These are phyloP conservation scores for Ilyonectria robusta DNA, from an alignment of 2,329 filamentous ascomycete species.

Conservation along the genomic window DNA sequence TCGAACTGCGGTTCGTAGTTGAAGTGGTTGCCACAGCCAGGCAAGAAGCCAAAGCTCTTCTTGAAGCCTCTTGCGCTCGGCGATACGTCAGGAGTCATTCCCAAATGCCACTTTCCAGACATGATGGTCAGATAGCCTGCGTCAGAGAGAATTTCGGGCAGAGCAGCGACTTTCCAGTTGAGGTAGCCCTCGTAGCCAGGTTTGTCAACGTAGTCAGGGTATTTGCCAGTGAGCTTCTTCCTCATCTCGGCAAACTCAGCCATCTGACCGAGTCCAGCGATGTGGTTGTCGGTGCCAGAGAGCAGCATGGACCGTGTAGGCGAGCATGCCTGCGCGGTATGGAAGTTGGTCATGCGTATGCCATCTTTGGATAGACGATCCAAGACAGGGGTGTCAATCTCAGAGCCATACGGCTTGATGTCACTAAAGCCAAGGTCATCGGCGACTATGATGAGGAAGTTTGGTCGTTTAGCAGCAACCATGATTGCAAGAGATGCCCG, in stretches of 20 bases:
- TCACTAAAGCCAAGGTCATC: constrained; percentile 49
- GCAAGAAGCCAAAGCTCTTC: constrained; percentile 57
- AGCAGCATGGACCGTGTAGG: constrained; percentile 72
- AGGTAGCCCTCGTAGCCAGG: constrained; percentile 53
- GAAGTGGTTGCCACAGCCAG: constrained; percentile 66
- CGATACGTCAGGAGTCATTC: constrained; percentile 52
- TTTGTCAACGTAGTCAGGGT: background rate
- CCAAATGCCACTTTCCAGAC: constrained; percentile 54
- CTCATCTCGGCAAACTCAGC: constrained; percentile 54
- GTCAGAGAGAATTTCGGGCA: constrained; percentile 49
- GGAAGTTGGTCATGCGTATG: constrained; percentile 70
- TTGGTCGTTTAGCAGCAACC: constrained; percentile 31
- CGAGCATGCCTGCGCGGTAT: constrained; percentile 71
- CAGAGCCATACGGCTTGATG: constrained; percentile 61
- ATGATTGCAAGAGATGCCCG: no score
- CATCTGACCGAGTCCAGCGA: constrained; percentile 65
- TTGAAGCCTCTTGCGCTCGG: constrained; percentile 54
- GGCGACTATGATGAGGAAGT: constrained; percentile 47
- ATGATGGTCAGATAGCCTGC: constrained; percentile 51
- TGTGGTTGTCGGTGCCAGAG: constrained; percentile 71
- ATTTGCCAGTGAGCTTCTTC: background rate
- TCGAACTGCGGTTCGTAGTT: constrained; percentile 62
- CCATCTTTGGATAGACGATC: constrained; percentile 64
- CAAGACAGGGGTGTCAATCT: constrained; percentile 70
- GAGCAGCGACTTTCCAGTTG: constrained; percentile 48